Conservation (phyloP, 441 rosid species). For the Gossypium trilobum region DNA sequence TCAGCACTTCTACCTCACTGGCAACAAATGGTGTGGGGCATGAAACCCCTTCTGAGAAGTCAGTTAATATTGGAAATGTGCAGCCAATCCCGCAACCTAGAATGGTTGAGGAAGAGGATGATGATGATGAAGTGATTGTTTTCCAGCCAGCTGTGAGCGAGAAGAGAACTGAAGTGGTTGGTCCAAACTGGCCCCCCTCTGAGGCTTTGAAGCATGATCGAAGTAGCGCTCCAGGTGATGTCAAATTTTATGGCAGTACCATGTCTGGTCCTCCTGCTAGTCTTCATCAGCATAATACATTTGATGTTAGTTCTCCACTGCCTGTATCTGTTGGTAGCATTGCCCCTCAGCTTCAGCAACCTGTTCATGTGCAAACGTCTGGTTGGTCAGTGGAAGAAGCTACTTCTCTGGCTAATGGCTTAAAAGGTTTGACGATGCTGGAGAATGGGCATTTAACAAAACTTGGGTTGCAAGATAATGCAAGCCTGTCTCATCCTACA, state of each 20-base stretch:
- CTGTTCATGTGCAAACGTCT: slow-evolving; percentile 37
- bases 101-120: slow-evolving; percentile 53
- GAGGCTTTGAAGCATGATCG: slow-evolving; percentile 41
- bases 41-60: slow-evolving; percentile 31
- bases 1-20: slow-evolving; percentile 26
- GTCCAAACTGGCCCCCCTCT: slow-evolving; percentile 29
- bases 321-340: slow-evolving; percentile 35
- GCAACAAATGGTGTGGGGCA: slow-evolving; percentile 25
- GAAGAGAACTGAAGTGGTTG: slow-evolving; percentile 43
- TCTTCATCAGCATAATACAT: slow-evolving; percentile 31
- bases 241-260: slow-evolving; percentile 33
- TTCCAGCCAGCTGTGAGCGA: slow-evolving; percentile 64
- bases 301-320: slow-evolving; percentile 30
- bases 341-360: slow-evolving; percentile 36
- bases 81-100: slow-evolving; percentile 31
- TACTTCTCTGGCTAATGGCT: slow-evolving; percentile 42
- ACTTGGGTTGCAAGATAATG: slow-evolving; percentile 44
- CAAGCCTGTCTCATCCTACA: slow-evolving; percentile 30
- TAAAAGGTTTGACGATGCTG: slow-evolving; percentile 43
- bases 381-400: slow-evolving; percentile 53
- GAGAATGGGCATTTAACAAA: slow-evolving; percentile 50
- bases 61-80: slow-evolving; percentile 20
- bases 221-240: slow-evolving; percentile 30
- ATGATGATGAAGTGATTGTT: slow-evolving; percentile 87
- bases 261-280: slow-evolving; percentile 36